A percentile compares a stretch with the other conserved stretches of the same genome.
Conservation (phyloP, 139 green algal genomes). For the Pedinophyceae sp. region DNA sequence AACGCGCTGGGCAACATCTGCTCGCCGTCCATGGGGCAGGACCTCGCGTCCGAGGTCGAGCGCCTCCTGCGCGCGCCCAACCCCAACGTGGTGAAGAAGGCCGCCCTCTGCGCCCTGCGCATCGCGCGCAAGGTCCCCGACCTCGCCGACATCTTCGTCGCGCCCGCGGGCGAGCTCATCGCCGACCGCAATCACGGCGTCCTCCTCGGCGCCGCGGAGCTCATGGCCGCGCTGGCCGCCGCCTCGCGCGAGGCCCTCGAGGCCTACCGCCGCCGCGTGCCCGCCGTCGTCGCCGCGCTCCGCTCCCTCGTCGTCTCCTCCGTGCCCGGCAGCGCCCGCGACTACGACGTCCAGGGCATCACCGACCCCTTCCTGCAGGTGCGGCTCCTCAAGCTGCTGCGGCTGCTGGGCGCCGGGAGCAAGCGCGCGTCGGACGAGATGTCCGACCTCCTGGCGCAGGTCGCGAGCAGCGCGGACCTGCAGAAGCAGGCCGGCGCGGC, state of each 20-base stretch:
- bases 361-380: slow-evolving; percentile 94
- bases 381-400: slow-evolving; percentile 75
- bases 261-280: slow-evolving; percentile 8
- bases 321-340: slow-evolving; percentile 37
- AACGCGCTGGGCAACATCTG: slow-evolving; percentile 91
- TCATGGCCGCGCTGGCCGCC: slow-evolving; percentile 64
- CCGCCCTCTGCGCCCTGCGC: slow-evolving; percentile 31
- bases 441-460: slow-evolving; percentile 90
- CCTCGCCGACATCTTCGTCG: slow-evolving; percentile 3
- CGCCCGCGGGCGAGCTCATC: slow-evolving; percentile 46
- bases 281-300: not conserved
- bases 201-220: slow-evolving; percentile 49
- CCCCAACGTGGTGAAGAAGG: slow-evolving; percentile 90
- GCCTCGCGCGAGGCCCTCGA: slow-evolving; percentile 17
- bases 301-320: slow-evolving; percentile 15
- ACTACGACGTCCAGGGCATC: slow-evolving; percentile 87
- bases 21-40: slow-evolving; percentile 89
- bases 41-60: slow-evolving; percentile 87
- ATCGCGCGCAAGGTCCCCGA: slow-evolving; percentile 7
- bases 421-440: slow-evolving; percentile 85
- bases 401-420: slow-evolving; percentile 57
- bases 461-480: slow-evolving; percentile 76
- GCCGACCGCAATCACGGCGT: slow-evolving; percentile 80
- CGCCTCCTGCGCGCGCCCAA: slow-evolving; percentile 53
- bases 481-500: slow-evolving; percentile 77